phyloP scores from a whole-genome alignment of 768 basidiomycete species.

The Leucogyrophana mollusca region DNA sequence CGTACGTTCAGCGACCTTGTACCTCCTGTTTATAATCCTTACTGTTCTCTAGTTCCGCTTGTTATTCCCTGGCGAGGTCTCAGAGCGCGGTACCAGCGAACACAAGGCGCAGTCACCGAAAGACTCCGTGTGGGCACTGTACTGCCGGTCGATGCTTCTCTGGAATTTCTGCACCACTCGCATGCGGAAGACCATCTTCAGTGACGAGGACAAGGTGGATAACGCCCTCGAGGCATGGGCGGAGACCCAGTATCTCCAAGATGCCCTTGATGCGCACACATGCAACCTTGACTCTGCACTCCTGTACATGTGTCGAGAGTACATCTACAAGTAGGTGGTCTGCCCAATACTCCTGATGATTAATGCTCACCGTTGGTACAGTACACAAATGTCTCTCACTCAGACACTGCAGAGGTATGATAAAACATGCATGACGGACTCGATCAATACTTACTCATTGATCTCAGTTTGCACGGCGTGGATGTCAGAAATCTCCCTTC shows the following conservation, averaged over 20 bases:
- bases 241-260: constrained; percentile 68
- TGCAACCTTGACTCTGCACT: constrained; percentile 72
- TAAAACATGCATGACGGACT: not conserved
- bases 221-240: constrained; percentile 60
- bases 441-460: constrained; percentile 20
- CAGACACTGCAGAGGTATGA: constrained; percentile 63
- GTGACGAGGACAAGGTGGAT: constrained; percentile 54
- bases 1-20: constrained; percentile 38
- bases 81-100: constrained; percentile 46
- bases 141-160: constrained; percentile 78
- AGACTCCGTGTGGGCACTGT: constrained; percentile 79
- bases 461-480: constrained; percentile 49
- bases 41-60: constrained; percentile 26
- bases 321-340: constrained; percentile 66
- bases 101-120: constrained; percentile 56
- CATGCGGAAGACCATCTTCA: constrained; percentile 40
- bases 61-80: constrained; percentile 76
- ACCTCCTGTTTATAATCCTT: constrained; percentile 2
- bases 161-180: constrained; percentile 69
- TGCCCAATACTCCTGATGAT: constrained; percentile 5
- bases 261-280: constrained; percentile 61
- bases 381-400: constrained; percentile 64
- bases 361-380: constrained; percentile 24
- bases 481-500: constrained; percentile 46
- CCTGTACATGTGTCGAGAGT: constrained; percentile 67